These are phyloP conservation scores for Scalesia atractyloides DNA, from an alignment of 129 eudicot species.

Conservation along the genomic window DNA sequence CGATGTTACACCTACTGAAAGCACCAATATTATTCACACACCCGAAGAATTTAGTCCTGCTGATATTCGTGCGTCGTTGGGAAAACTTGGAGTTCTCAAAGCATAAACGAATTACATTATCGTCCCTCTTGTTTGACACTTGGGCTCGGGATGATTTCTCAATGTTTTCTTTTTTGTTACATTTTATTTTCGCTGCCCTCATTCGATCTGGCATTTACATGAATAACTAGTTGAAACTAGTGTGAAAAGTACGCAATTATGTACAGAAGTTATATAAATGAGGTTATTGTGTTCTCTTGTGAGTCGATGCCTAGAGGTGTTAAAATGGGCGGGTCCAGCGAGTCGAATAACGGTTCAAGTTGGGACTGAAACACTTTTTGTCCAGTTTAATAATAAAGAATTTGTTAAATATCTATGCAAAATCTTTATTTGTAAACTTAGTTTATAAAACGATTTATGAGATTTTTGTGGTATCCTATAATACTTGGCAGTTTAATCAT, in stretches of 20 bases:
- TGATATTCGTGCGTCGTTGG: constrained; percentile 58
- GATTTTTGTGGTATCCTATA: no score
- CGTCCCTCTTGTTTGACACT: background rate
- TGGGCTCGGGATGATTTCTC: constrained; percentile 7
- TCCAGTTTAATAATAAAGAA: background rate
- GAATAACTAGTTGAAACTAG: constrained; percentile 17
- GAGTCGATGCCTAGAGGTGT: background rate
- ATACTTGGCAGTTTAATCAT: no score
- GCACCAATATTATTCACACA: constrained; percentile 59
- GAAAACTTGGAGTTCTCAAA: constrained; percentile 46
- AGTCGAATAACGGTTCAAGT: background rate
- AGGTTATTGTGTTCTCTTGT: constrained; percentile 22
- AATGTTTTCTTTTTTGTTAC: background rate
- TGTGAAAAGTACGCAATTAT: constrained; percentile 15
- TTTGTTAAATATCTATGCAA: no score
- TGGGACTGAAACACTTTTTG: background rate
- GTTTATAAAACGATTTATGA: no score
- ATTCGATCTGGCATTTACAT: constrained; percentile 19
- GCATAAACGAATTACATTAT: constrained; percentile 24
- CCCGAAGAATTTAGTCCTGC: constrained; percentile 50
- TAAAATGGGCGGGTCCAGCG: background rate
- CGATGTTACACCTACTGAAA: constrained; percentile 66
- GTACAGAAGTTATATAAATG: constrained; percentile 36
- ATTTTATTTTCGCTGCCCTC: constrained; percentile 9
- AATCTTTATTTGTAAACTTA: no score